A percentile compares a stretch with the other conserved stretches of the same genome.
phyloP scores from a whole-genome alignment of 306 rosid genomes.

The Rosa chinensis region DNA sequence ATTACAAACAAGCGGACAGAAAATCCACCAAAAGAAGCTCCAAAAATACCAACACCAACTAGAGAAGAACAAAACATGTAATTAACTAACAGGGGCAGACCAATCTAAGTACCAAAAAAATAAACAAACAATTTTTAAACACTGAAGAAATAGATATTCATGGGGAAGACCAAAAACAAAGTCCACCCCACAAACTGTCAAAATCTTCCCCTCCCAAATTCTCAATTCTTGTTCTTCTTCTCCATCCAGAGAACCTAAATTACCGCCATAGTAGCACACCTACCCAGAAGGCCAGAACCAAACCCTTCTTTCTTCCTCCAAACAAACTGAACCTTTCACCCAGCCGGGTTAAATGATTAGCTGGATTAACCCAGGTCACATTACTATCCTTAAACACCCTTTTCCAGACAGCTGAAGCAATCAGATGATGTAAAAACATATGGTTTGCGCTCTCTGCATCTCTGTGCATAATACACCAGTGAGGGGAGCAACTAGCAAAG shows the following conservation, averaged over 20 bases:
- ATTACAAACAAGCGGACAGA: background rate
- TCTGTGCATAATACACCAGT: background rate
- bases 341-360: background rate
- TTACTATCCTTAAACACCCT: background rate
- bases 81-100: too few species aligned
- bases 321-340: background rate
- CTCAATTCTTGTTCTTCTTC: background rate
- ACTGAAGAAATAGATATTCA: background rate
- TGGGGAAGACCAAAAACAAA: background rate
- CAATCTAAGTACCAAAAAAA: background rate
- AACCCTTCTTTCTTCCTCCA: background rate
- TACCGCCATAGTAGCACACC: background rate
- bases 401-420: conserved; percentile 2
- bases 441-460: conserved; percentile 11
- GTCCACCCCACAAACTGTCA: background rate
- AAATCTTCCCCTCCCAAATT: background rate
- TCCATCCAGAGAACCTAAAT: background rate
- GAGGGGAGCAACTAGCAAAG: background rate
- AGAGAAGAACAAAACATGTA: background rate
- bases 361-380: background rate
- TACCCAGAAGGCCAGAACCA: background rate
- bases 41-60: background rate
- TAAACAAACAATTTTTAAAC: background rate
- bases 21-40: background rate
- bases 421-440: conserved; percentile 30